These are phyloP conservation scores for Pseudoscleropodium purum DNA, from an alignment of 225 moss, liverwort and hornwort genomes.

Conservation along the genomic window DNA sequence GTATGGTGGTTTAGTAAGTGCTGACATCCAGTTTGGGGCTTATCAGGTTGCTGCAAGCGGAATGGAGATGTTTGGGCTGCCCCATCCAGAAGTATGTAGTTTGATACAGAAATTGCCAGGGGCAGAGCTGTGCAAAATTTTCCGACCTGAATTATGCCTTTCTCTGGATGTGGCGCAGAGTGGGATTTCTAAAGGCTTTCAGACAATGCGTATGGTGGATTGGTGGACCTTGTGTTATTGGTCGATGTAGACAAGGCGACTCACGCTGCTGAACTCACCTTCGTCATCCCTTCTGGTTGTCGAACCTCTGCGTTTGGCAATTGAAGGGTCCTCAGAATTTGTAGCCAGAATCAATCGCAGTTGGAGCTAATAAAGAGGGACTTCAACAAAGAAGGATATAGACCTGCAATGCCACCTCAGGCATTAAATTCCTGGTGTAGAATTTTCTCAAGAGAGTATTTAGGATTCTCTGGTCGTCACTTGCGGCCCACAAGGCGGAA, in stretches of 20 bases:
- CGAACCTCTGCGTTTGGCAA: neutral
- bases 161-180: conserved; percentile 31
- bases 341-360: neutral
- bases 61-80: conserved; percentile 50
- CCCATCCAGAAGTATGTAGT: conserved; percentile 32
- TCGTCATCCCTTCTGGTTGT: neutral
- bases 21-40: neutral
- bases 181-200: neutral
- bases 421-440: neutral
- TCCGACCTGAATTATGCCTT: conserved; percentile 27
- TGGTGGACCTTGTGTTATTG: conserved; percentile 3
- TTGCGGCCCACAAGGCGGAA: neutral
- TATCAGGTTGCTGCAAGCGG: conserved; percentile 36
- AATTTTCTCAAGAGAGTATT: neutral
- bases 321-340: neutral
- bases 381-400: neutral
- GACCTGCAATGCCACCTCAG: neutral
- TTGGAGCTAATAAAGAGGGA: neutral
- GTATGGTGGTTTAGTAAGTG: neutral
- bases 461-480: neutral
- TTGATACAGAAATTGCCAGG: conserved; percentile 41
- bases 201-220: neutral
- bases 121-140: conserved; percentile 31
- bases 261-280: neutral
- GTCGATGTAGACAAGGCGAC: neutral